A percentile compares a stretch with the other conserved stretches of the same genome.
These are phyloP conservation scores for Fonsecaea pedrosoi DNA, from an alignment of 2,329 filamentous ascomycete genomes.

Conservation along the genomic window DNA sequence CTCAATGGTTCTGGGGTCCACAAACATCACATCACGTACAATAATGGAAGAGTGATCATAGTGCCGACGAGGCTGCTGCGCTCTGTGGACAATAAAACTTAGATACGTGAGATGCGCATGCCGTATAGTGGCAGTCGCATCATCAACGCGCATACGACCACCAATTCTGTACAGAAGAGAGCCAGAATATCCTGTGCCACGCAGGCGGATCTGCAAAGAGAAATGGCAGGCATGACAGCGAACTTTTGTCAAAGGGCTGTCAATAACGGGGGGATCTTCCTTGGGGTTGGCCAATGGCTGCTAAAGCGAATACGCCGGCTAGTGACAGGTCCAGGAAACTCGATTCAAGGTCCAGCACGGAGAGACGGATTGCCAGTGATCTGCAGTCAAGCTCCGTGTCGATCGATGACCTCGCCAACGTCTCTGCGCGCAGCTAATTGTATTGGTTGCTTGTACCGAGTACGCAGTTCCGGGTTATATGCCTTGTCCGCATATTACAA, in stretches of 20 bases:
- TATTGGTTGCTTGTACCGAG: no score
- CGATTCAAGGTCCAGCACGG: not conserved
- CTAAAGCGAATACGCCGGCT: not conserved
- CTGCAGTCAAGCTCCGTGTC: no score
- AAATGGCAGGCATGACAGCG: not conserved
- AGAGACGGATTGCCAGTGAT: not conserved
- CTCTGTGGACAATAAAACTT: not conserved
- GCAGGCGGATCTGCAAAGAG: not conserved
- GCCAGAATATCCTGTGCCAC: not conserved
- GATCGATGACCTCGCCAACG: no score
- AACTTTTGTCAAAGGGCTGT: not conserved
- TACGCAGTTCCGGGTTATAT: no score
- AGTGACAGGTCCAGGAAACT: not conserved
- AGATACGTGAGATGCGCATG: not conserved
- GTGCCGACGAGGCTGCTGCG: not conserved
- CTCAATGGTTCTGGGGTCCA: not conserved
- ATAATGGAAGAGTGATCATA: not conserved
- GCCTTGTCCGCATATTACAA: not conserved
- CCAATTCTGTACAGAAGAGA: not conserved
- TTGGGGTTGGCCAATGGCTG: not conserved
- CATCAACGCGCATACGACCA: not conserved
- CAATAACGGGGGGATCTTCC: not conserved
- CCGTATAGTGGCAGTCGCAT: not conserved
- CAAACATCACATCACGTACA: conserved; percentile 2
- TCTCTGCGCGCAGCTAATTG: no score